Percentiles rank a stretch among this genome's conserved stretches.
These are phyloP conservation scores for Lecanicillium sp. DNA, from an alignment of 2,329 filamentous ascomycete species.

Conservation along the genomic window DNA sequence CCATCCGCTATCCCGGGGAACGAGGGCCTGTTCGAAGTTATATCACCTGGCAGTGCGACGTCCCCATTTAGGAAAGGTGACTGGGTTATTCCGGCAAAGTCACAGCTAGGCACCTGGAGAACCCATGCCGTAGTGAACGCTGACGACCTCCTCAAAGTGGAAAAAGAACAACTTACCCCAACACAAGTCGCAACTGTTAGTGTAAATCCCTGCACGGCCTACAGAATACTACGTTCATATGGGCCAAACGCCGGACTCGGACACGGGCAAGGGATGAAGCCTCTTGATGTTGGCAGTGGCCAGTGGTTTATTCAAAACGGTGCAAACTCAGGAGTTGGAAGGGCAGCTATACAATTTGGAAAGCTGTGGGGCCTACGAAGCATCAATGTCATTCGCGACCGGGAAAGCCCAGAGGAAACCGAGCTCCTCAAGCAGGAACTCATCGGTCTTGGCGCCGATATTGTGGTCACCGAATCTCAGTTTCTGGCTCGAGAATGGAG, in stretches of 20 bases:
- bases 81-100: slow-evolving; percentile 84
- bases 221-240: slow-evolving; percentile 85
- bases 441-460: slow-evolving; percentile 44
- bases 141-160: slow-evolving; percentile 57
- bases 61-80: slow-evolving; percentile 61
- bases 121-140: slow-evolving; percentile 71
- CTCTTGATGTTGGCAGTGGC: slow-evolving; percentile 42
- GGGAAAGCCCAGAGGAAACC: slow-evolving; percentile 57
- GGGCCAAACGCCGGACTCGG: slow-evolving; percentile 38
- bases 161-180: slow-evolving; percentile 62
- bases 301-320: slow-evolving; percentile 98
- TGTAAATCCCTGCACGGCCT: slow-evolving; percentile 92
- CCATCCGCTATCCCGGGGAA: slow-evolving; percentile 80
- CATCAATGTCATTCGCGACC: slow-evolving; percentile 79
- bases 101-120: slow-evolving; percentile 87
- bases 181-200: slow-evolving; percentile 80
- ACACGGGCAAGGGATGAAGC: slow-evolving; percentile 35
- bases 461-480: slow-evolving; percentile 49
- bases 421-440: slow-evolving; percentile 49
- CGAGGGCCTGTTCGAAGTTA: slow-evolving; percentile 90
- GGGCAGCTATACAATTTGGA: slow-evolving; percentile 84
- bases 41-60: slow-evolving; percentile 55
- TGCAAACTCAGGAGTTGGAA: slow-evolving; percentile 86
- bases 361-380: slow-evolving; percentile 81
- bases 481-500: slow-evolving; percentile 53